These are phyloP conservation scores for Suillus placidus DNA, from an alignment of 768 basidiomycete genomes.

Conservation along the genomic window DNA sequence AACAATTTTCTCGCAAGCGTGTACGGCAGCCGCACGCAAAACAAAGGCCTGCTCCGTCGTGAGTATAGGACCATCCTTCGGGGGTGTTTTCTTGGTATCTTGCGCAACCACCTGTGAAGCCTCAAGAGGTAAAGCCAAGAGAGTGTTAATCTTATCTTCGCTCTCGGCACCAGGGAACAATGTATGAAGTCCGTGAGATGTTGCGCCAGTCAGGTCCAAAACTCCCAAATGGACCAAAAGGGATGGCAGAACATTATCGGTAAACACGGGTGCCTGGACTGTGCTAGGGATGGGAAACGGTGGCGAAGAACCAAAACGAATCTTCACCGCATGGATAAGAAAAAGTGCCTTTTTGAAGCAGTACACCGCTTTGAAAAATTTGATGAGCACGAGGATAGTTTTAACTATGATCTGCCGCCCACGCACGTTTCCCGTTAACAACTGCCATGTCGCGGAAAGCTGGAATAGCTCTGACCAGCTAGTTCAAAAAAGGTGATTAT, in stretches of 20 bases:
- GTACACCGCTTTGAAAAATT: conserved; percentile 61
- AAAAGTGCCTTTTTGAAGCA: conserved; percentile 91
- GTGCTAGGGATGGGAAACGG: conserved; percentile 69
- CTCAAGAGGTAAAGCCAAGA: conserved; percentile 40
- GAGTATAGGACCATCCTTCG: conserved; percentile 56
- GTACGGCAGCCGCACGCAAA: conserved; percentile 77
- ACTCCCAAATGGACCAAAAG: conserved; percentile 77
- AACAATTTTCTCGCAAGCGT: conserved; percentile 74
- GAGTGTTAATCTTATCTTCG: conserved; percentile 37
- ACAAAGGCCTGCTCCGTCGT: conserved; percentile 66
- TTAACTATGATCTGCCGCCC: conserved; percentile 13
- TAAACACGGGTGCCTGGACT: conserved; percentile 61
- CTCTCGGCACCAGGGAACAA: conserved; percentile 54
- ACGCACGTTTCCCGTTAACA: conserved; percentile 63
- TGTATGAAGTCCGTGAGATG: conserved; percentile 42
- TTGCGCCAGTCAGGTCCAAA: conserved; percentile 58
- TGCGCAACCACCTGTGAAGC: background rate
- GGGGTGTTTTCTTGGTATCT: conserved; percentile 23
- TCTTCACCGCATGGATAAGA: conserved; percentile 66
- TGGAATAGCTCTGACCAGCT: conserved; percentile 80
- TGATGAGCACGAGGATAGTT: conserved; percentile 6
- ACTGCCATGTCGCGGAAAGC: conserved; percentile 79
- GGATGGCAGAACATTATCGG: conserved; percentile 86
- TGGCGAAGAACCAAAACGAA: conserved; percentile 64
- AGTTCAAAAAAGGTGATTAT: conserved; percentile 5